phyloP scores from a whole-genome alignment of 192 early-diverging fungal genomes.

The Pecoramyces ruminantium region DNA sequence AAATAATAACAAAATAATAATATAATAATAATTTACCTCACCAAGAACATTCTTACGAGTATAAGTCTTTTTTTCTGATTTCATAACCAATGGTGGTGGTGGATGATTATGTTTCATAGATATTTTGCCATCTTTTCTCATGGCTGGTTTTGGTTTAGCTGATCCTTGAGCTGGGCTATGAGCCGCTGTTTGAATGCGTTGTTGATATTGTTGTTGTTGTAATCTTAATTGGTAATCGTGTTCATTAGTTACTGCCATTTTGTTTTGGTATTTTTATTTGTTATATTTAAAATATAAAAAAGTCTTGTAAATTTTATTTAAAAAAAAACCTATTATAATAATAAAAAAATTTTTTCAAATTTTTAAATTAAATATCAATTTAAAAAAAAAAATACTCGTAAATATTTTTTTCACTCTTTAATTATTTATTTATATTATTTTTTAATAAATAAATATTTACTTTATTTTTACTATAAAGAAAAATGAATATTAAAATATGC shows the following conservation, averaged over 20 bases:
- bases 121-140: background rate
- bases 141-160: background rate
- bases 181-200: background rate
- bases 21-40: slow-evolving; percentile 15
- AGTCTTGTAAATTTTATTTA: no score
- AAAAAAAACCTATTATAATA: no score
- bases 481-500: no score
- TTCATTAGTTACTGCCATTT: background rate
- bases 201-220: background rate
- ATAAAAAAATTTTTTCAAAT: no score
- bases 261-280: background rate
- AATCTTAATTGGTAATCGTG: background rate
- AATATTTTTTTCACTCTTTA: no score
- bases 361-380: no score
- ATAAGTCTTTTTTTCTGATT: slow-evolving; percentile 15
- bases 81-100: slow-evolving; percentile 20
- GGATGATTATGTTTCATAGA: slow-evolving; percentile 1
- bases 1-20: no score
- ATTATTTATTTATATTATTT: no score
- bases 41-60: slow-evolving; percentile 20
- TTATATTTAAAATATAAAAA: background rate
- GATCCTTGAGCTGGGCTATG: background rate
- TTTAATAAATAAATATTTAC: no score
- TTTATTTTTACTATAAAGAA: no score
- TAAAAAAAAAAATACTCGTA: no score